Evolutionary conservation across 768 basidiomycete genomes (phyloP).

Genomic region (Lactifluus rugatus): DNA sequence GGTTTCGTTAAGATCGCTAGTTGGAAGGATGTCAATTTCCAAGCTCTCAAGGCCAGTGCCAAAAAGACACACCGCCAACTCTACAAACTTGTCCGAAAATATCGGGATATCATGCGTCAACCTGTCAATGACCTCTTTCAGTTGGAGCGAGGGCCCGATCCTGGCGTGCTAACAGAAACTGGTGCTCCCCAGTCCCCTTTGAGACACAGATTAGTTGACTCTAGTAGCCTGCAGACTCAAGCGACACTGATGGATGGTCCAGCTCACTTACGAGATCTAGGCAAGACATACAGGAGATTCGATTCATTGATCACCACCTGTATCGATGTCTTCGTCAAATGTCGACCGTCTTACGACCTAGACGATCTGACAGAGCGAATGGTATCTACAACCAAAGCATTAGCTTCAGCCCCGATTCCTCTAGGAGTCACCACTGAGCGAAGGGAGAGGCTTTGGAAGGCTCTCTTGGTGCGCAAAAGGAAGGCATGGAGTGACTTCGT

Average conservation of each 20-base stretch:
- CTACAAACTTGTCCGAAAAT: constrained; percentile 84
- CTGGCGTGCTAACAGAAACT: neutral
- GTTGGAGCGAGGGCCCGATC: neutral
- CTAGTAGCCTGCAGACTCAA: neutral
- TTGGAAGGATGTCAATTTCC: constrained; percentile 96
- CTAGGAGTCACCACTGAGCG: constrained; percentile 36
- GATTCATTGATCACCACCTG: constrained; percentile 33
- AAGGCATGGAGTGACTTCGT: constrained; percentile 87
- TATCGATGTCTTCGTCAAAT: constrained; percentile 35
- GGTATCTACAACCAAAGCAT: constrained; percentile 47
- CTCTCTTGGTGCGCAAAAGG: constrained; percentile 69
- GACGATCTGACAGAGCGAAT: constrained; percentile 54
- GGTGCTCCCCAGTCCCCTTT: neutral
- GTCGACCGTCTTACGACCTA: constrained; percentile 33
- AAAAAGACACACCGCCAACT: constrained; percentile 83
- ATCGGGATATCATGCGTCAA: constrained; percentile 79
- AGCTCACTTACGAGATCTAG: constrained; percentile 39
- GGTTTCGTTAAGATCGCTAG: constrained; percentile 91
- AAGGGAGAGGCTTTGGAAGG: constrained; percentile 57
- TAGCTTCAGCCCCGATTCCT: constrained; percentile 41
- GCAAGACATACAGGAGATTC: constrained; percentile 44
- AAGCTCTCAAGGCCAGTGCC: constrained; percentile 86
- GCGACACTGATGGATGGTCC: constrained; percentile 14
- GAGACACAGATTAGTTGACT: neutral
- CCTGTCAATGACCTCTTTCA: constrained; percentile 41